Base-by-base conservation (phyloP, 495 filamentous ascomycete genomes). In the Tuber indicum region DNA sequence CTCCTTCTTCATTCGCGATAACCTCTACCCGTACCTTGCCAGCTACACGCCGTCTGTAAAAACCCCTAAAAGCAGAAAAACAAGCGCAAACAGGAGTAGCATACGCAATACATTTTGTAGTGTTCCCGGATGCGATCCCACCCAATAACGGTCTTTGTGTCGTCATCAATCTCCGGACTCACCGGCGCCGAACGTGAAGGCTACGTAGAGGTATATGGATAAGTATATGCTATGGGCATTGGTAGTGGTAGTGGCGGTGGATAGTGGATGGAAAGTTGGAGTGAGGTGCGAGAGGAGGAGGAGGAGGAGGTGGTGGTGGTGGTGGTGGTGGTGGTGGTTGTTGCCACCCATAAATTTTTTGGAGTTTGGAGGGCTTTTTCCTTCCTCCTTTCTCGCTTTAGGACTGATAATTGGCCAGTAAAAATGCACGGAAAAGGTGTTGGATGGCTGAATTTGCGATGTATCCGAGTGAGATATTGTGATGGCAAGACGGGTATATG, bases 1-100 rank as follows among this genome's bases (percentile, higher is more conserved):
- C 94, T 89, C 96, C 96, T 86, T 98, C 96, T 86, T 99, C 96
- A 86, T 99, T 98, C 76, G 96, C 96, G 85, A 99, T 98, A 81
- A 99, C 94, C 84, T n/a, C n/a, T n/a, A n/a, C n/a, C n/a, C 97
- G 94, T 78, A 93, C 91, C 86, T 95, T 97, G 85, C 94, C 95
- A 81, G 98, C 96, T n/a, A 81, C 78, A 82, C 32, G 58, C n/a
- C 72, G 23, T 66, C n/a, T 71, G 14, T n/a, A 26, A 71, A 70
- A 12, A 8, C 46, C 46, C 73, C 49, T 14, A 47, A 74, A 16
- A 74, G 45, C 16, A 1, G 72, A 23, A 21, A 72, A 32, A 39
- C 7, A 32, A 26, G 19, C 45, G 80, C 78, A 45, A 80, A 80
- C 78, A 47, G 77, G 78, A 74, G 74, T 62, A 23, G 94, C 93